Evolutionary conservation across 176 grass and related monocot species (phyloP).

Genomic region (Oropetium thomaeum): DNA sequence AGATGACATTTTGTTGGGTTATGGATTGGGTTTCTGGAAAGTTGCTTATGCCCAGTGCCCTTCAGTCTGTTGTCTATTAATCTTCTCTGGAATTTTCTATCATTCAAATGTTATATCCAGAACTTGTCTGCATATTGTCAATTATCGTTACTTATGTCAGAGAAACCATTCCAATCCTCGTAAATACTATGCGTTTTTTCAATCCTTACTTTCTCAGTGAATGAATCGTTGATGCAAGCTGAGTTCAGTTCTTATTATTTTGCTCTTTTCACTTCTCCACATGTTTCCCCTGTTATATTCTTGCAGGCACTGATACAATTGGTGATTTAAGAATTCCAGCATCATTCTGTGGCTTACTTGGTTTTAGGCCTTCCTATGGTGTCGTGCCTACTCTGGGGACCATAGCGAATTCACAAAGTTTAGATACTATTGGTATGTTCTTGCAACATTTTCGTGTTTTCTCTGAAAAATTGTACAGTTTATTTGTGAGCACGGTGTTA

Average conservation of each 20-base stretch:
- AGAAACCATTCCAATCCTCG: neutral
- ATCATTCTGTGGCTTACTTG: constrained; percentile 82
- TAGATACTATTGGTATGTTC: constrained; percentile 80
- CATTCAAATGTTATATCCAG: neutral
- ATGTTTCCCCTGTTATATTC: constrained; percentile 9
- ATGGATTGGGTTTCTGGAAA: constrained; percentile 7
- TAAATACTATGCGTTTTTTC: neutral
- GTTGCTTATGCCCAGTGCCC: constrained; percentile 14
- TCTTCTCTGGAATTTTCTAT: neutral
- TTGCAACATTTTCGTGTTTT: constrained; percentile 20
- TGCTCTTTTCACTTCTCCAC: constrained; percentile 16
- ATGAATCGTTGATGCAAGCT: constrained; percentile 21
- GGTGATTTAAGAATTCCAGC: constrained; percentile 88
- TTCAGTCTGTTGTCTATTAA: constrained; percentile 15
- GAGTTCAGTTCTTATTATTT: constrained; percentile 14
- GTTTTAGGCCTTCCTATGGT: constrained; percentile 92
- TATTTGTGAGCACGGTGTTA: neutral
- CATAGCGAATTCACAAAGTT: constrained; percentile 77
- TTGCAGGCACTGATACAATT: constrained; percentile 78
- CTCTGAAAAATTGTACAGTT: constrained; percentile 4
- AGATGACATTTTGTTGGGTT: constrained; percentile 2
- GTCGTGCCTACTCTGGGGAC: constrained; percentile 69
- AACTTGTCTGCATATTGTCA: neutral
- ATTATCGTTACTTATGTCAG: constrained; percentile 9
- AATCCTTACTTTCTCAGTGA: neutral